Conservation (phyloP, 2,329 filamentous ascomycete genomes). For the Corynespora cassiicola region DNA sequence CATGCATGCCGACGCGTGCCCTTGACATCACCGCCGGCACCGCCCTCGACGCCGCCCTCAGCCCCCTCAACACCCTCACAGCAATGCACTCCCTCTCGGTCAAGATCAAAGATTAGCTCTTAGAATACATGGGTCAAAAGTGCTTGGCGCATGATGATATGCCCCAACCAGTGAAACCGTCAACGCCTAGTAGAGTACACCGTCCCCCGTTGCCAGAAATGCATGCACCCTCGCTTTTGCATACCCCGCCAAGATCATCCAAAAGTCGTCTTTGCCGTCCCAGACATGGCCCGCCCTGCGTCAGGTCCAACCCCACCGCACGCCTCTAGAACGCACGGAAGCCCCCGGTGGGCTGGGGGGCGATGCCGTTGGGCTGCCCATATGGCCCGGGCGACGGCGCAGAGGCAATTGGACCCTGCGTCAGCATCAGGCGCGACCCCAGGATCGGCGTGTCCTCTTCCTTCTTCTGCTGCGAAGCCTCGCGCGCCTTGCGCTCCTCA, state of each 20-base stretch:
- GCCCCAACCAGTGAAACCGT: constrained; percentile 20
- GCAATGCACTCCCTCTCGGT: no score
- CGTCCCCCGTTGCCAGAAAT: constrained; percentile 20
- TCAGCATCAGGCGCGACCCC: constrained; percentile 92
- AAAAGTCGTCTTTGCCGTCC: no score
- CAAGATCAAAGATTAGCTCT: constrained; percentile 23
- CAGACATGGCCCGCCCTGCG: background rate
- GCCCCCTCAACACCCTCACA: no score
- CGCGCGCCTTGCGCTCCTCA: constrained; percentile 81
- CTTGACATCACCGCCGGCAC: no score
- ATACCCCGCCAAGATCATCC: constrained; percentile 24
- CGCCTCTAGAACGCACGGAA: constrained; percentile 45
- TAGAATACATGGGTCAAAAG: constrained; percentile 33
- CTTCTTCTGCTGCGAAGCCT: constrained; percentile 80
- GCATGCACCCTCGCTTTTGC: constrained; percentile 32
- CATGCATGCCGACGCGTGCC: no score
- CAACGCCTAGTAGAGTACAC: constrained; percentile 41
- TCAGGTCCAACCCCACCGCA: background rate
- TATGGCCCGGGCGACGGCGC: constrained; percentile 72
- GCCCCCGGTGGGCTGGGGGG: constrained; percentile 81
- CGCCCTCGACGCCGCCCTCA: no score
- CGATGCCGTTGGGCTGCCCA: constrained; percentile 84
- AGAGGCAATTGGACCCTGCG: constrained; percentile 75
- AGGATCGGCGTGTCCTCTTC: constrained; percentile 95
- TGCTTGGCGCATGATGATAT: constrained; percentile 19